Percentiles rank a stretch among this genome's conserved stretches.
These are phyloP conservation scores for Penicillium dipodomyicola DNA, from an alignment of 495 filamentous ascomycete genomes.

Conservation along the genomic window DNA sequence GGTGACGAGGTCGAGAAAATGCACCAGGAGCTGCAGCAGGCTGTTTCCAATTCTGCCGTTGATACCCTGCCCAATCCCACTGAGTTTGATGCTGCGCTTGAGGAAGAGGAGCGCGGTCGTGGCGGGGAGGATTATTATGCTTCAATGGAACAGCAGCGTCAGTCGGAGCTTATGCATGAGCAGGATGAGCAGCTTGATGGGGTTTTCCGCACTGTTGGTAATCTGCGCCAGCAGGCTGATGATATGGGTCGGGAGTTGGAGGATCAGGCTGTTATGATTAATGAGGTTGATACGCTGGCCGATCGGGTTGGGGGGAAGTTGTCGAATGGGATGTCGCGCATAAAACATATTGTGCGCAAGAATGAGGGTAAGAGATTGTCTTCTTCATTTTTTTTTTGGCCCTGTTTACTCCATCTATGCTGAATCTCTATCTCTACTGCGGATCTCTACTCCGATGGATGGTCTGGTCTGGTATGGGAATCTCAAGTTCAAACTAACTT, in stretches of 20 bases:
- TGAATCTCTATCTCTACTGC: not conserved
- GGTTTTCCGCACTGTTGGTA: slow-evolving; percentile 90
- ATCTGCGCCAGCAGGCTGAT: slow-evolving; percentile 82
- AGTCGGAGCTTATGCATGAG: slow-evolving; percentile 87
- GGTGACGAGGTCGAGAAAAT: slow-evolving; percentile 85
- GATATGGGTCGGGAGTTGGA: slow-evolving; percentile 94
- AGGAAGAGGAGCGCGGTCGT: slow-evolving; percentile 27
- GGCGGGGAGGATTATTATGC: slow-evolving; percentile 67
- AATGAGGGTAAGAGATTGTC: slow-evolving; percentile 71
- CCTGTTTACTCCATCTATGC: slow-evolving; percentile 6
- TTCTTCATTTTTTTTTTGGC: not conserved
- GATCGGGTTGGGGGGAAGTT: slow-evolving; percentile 86
- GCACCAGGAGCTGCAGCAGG: slow-evolving; percentile 70
- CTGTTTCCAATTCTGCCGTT: slow-evolving; percentile 36
- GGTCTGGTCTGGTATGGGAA: slow-evolving; percentile 16
- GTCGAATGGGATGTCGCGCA: slow-evolving; percentile 78
- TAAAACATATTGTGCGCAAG: slow-evolving; percentile 78
- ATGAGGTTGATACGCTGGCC: slow-evolving; percentile 74
- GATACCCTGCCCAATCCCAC: slow-evolving; percentile 65
- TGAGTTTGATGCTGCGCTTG: slow-evolving; percentile 56
- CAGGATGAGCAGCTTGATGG: slow-evolving; percentile 92
- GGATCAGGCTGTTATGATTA: slow-evolving; percentile 80
- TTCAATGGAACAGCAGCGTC: slow-evolving; percentile 89
- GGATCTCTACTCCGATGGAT: not conserved
- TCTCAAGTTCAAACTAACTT: slow-evolving; percentile 31